Conservation (phyloP, 106 monocot genomes). For the Posidonia australis region DNA sequence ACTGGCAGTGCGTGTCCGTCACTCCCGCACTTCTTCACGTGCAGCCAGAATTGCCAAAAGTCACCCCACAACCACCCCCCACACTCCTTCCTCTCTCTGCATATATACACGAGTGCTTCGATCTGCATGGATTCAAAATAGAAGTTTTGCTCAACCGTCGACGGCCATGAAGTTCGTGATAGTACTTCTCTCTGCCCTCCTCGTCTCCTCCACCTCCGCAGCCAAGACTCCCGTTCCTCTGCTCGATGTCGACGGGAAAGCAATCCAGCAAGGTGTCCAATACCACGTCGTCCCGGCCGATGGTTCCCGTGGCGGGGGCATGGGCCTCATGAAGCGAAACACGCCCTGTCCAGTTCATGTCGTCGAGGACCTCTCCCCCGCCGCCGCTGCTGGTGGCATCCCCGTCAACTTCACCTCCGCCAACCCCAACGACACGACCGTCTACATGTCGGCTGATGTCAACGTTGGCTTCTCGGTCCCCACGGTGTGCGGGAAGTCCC, state of each 20-base stretch:
- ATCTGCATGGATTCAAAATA: not conserved
- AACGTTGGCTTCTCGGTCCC: constrained; percentile 19
- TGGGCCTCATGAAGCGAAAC: constrained; percentile 7
- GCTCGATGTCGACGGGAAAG: constrained; percentile 20
- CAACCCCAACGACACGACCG: constrained; percentile 3
- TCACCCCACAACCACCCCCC: no score
- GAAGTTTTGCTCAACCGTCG: not conserved
- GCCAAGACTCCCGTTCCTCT: constrained; percentile 3
- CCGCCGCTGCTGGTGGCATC: constrained; percentile 15
- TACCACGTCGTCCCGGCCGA: constrained; percentile 39
- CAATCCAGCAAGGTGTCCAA: constrained; percentile 7
- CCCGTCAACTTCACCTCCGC: constrained; percentile 29
- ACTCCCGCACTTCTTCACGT: not conserved
- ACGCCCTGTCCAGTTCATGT: constrained; percentile 31
- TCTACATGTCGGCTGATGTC: constrained; percentile 17
- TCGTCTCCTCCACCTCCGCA: constrained; percentile 2
- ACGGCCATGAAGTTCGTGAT: not conserved
- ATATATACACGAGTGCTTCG: not conserved
- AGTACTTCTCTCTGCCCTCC: not conserved
- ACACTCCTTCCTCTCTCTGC: not conserved
- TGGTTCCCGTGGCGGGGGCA: constrained; percentile 26
- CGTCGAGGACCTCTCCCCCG: constrained; percentile 12
- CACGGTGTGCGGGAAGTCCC: constrained; percentile 10
- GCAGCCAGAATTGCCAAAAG: not conserved
- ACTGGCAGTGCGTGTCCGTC: no score